phyloP scores from a whole-genome alignment of 2,329 filamentous ascomycete species.

The Venturia aucupariae region DNA sequence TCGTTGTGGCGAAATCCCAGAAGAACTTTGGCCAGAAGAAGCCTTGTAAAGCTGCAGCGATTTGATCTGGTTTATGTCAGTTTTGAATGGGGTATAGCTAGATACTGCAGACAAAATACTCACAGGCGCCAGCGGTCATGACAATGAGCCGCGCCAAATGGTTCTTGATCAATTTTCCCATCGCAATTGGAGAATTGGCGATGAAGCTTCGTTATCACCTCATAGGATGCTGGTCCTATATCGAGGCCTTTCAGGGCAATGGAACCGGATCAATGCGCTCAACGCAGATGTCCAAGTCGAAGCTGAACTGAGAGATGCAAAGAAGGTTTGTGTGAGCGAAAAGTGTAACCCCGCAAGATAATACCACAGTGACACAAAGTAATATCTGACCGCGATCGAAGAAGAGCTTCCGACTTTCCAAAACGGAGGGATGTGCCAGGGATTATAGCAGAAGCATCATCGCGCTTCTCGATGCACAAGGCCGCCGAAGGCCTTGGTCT shows the following conservation, averaged over 20 bases:
- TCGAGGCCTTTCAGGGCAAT: neutral
- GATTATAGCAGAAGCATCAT: constrained; percentile 1
- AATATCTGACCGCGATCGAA: constrained; percentile 6
- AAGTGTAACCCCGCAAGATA: constrained; percentile 1
- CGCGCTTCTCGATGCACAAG: neutral
- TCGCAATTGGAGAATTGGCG: constrained; percentile 29
- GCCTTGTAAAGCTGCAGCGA: constrained; percentile 70
- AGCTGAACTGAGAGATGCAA: neutral
- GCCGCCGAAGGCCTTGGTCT: neutral
- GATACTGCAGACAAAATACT: constrained; percentile 18
- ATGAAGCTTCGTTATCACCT: constrained; percentile 1
- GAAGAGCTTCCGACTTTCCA: neutral
- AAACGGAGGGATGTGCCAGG: neutral
- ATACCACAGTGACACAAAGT: constrained; percentile 1
- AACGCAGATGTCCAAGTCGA: constrained; percentile 4
- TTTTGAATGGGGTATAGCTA: neutral
- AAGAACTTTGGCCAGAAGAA: constrained; percentile 99
- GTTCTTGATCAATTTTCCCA: constrained; percentile 99
- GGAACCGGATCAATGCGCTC: neutral
- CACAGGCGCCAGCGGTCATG: constrained; percentile 73
- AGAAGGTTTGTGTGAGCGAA: neutral
- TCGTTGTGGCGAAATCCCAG: constrained; percentile 92
- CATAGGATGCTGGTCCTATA: neutral
- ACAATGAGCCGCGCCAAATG: constrained; percentile 95
- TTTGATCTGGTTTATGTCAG: constrained; percentile 56